phyloP scores from a whole-genome alignment of 768 basidiomycete species.

The Leucosporidium creatinivorum region DNA sequence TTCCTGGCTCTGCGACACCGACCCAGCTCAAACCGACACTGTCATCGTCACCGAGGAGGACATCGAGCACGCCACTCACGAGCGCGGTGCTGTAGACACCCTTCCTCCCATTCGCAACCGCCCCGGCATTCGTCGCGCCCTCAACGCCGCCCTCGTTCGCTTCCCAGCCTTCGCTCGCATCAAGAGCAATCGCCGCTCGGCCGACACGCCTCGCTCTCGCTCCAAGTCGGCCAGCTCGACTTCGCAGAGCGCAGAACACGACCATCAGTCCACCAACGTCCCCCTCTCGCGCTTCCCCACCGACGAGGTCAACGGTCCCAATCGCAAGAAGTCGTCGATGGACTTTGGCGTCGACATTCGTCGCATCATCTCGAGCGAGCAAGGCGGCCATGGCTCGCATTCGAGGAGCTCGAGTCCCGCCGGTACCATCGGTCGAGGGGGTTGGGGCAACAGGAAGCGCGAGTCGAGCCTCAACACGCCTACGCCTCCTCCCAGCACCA shows the following conservation, averaged over 20 bases:
- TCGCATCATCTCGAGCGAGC: conserved; percentile 19
- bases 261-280: conserved; percentile 5
- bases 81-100: conserved; percentile 22
- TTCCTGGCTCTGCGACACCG: conserved; percentile 63
- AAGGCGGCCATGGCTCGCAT: conserved; percentile 19
- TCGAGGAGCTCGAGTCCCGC: no score
- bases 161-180: conserved; percentile 34
- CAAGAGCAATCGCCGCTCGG: conserved; percentile 15
- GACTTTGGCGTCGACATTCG: conserved; percentile 26
- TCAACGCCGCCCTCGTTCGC: conserved; percentile 34
- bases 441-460: conserved; percentile 9
- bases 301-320: conserved; percentile 8
- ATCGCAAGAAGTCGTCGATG: conserved; percentile 13
- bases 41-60: conserved; percentile 68
- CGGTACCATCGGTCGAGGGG: neutral
- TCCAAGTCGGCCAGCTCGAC: conserved; percentile 35
- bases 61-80: conserved; percentile 52
- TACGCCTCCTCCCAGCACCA: conserved; percentile 4
- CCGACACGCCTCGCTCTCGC: conserved; percentile 13
- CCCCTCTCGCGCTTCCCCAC: conserved; percentile 16
- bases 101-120: conserved; percentile 26
- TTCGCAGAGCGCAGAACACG: conserved; percentile 13
- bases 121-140: conserved; percentile 32
- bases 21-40: conserved; percentile 48
- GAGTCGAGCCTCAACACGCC: neutral